These are phyloP conservation scores for Russula griseocarnosa DNA, from an alignment of 768 basidiomycete species.

Conservation along the genomic window DNA sequence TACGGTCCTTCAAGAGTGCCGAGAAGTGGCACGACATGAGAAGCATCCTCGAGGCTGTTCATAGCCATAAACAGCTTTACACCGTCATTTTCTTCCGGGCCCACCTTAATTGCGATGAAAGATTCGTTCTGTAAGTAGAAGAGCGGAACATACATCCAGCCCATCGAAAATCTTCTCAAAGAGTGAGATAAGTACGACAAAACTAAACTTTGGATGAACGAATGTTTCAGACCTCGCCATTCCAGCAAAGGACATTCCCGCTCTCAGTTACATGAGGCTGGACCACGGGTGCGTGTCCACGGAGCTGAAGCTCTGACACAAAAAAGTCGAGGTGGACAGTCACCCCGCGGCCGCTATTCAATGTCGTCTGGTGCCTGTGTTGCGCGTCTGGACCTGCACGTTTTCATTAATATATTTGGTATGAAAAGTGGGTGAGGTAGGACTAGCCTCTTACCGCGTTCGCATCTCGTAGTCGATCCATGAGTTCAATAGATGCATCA, in stretches of 20 bases:
- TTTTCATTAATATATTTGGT: background rate
- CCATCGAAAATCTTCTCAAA: constrained; percentile 66
- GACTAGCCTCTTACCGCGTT: constrained; percentile 58
- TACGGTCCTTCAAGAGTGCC: constrained; percentile 77
- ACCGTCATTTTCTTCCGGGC: constrained; percentile 67
- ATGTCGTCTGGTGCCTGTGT: constrained; percentile 32
- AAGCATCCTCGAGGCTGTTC: constrained; percentile 29
- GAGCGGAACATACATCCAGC: constrained; percentile 48
- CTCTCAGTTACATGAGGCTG: constrained; percentile 61
- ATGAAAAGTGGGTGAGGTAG: background rate
- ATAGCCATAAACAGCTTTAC: constrained; percentile 44
- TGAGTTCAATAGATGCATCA: constrained; percentile 30
- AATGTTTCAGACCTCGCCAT: constrained; percentile 61
- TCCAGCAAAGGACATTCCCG: constrained; percentile 74
- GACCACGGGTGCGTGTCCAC: constrained; percentile 52
- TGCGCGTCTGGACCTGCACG: constrained; percentile 64
- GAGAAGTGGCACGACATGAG: constrained; percentile 50
- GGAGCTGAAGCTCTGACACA: constrained; percentile 69
- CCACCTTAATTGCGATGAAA: constrained; percentile 42
- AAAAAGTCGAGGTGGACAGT: constrained; percentile 50
- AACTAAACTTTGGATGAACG: background rate
- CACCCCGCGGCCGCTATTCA: constrained; percentile 11
- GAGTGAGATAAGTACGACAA: background rate
- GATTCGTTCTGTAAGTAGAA: background rate
- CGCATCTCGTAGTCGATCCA: constrained; percentile 41